Evolutionary conservation across 352 stramenopile species (phyloP).

Genomic region (Pythium oligandrum): DNA sequence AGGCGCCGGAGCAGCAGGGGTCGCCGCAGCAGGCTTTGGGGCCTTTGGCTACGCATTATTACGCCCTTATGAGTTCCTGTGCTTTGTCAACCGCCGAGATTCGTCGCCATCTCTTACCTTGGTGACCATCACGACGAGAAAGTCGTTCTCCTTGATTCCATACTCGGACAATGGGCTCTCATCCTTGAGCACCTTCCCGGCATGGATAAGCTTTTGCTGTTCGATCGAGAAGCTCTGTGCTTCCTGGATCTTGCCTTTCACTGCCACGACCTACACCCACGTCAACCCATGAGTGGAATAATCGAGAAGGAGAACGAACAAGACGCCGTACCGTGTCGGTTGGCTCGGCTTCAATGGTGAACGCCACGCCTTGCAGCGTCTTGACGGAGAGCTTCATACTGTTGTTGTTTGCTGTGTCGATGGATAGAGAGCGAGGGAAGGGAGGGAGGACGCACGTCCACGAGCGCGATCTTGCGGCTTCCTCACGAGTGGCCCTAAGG

Average conservation of each 20-base stretch:
- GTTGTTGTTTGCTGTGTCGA: constrained; percentile 8
- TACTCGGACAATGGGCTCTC: constrained; percentile 76
- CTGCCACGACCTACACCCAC: constrained; percentile 46
- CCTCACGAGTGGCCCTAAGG: no score
- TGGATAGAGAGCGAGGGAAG: background rate
- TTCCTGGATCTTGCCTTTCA: constrained; percentile 80
- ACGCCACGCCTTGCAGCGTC: constrained; percentile 81
- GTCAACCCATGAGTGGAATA: background rate
- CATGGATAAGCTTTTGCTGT: constrained; percentile 86
- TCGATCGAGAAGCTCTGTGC: constrained; percentile 62
- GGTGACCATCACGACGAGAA: constrained; percentile 86
- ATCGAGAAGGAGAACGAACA: no score
- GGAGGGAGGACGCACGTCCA: background rate
- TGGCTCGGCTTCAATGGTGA: constrained; percentile 65
- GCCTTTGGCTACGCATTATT: constrained; percentile 50
- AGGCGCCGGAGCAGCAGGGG: constrained; percentile 23
- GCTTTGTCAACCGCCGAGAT: background rate
- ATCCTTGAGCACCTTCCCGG: constrained; percentile 86
- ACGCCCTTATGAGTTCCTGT: background rate
- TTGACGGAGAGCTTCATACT: constrained; percentile 86
- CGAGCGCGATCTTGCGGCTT: no score
- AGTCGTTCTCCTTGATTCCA: constrained; percentile 86
- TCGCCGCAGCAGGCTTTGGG: constrained; percentile 30
- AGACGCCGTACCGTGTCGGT: constrained; percentile 48
- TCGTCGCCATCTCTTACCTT: constrained; percentile 34